A percentile compares a stretch with the other conserved stretches of the same genome.
phyloP scores from a whole-genome alignment of 108 stramenopile genomes.

The Cyclotella distinguenda region DNA sequence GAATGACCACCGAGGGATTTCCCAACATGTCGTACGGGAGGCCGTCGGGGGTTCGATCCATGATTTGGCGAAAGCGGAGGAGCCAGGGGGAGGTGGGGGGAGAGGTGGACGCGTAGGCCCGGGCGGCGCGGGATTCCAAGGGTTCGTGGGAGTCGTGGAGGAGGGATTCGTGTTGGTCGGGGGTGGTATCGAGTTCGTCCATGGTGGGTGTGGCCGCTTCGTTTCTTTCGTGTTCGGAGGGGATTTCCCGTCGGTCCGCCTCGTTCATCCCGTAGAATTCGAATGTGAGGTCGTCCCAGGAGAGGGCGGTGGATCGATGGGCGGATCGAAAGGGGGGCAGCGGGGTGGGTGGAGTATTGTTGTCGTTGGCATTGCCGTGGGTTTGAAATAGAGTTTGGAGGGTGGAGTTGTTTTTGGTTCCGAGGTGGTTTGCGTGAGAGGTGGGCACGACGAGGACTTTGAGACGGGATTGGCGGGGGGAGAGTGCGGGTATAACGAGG shows the following conservation, averaged over 20 bases:
- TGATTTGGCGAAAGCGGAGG: slow-evolving; percentile 61
- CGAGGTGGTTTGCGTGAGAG: slow-evolving; percentile 62
- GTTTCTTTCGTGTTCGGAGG: slow-evolving; percentile 7
- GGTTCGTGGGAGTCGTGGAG: too few species aligned
- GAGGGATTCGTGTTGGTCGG: too few species aligned
- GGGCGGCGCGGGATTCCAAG: slow-evolving; percentile 53
- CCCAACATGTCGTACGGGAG: slow-evolving; percentile 49
- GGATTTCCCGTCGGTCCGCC: slow-evolving; percentile 15
- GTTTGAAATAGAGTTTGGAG: slow-evolving; percentile 71
- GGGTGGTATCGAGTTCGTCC: too few species aligned
- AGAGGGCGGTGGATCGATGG: slow-evolving; percentile 45
- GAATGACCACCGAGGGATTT: slow-evolving; percentile 35
- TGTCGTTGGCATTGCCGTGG: slow-evolving; percentile 14
- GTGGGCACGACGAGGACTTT: slow-evolving; percentile 76
- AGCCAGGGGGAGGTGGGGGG: slow-evolving; percentile 69
- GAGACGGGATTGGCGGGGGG: slow-evolving; percentile 67
- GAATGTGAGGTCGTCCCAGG: slow-evolving; percentile 47
- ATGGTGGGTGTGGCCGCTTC: slow-evolving; percentile 10
- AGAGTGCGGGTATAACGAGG: slow-evolving; percentile 43
- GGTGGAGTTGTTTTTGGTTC: slow-evolving; percentile 71
- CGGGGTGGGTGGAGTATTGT: not conserved
- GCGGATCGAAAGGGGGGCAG: slow-evolving; percentile 75
- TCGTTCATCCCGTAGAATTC: slow-evolving; percentile 46
- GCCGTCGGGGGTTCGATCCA: slow-evolving; percentile 66
- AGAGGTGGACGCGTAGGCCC: slow-evolving; percentile 67